Evolutionary conservation across 805 yeast species (phyloP).

Genomic region (Komagataella kurtzmanii): DNA sequence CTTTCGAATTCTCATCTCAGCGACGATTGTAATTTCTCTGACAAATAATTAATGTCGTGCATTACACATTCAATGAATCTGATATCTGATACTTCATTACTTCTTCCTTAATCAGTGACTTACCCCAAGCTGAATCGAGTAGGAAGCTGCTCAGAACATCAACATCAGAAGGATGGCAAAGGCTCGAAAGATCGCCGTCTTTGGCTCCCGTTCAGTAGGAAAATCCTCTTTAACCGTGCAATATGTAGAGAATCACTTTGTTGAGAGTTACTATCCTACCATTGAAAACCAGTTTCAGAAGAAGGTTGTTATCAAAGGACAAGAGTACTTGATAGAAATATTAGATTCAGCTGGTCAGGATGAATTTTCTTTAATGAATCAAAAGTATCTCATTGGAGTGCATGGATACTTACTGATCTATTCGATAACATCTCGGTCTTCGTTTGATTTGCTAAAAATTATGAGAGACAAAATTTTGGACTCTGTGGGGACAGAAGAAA

Average conservation of each 20-base stretch:
- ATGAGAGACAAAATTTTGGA: constrained; percentile 79
- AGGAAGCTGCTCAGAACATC: neutral
- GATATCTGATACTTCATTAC: constrained; percentile 1
- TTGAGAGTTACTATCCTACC: constrained; percentile 84
- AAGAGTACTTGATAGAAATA: constrained; percentile 70
- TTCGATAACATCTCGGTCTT: constrained; percentile 64
- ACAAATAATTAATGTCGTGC: neutral
- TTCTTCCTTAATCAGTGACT: neutral
- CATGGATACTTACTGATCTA: constrained; percentile 78
- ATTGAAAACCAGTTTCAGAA: constrained; percentile 78
- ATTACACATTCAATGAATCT: neutral
- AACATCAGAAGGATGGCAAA: neutral
- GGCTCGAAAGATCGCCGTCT: constrained; percentile 71
- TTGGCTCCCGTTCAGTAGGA: constrained; percentile 82
- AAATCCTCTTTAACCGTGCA: constrained; percentile 77
- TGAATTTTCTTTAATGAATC: constrained; percentile 70
- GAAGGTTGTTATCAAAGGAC: constrained; percentile 51
- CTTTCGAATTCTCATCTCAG: neutral
- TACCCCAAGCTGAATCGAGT: neutral
- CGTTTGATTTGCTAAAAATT: constrained; percentile 63
- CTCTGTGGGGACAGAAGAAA: constrained; percentile 34
- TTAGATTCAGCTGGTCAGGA: constrained; percentile 93
- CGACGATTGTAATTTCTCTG: neutral
- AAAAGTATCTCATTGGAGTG: constrained; percentile 65
- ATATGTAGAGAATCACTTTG: constrained; percentile 79